phyloP scores from a whole-genome alignment of 2,329 filamentous ascomycete genomes.

The Pseudogymnoascus sp. region DNA sequence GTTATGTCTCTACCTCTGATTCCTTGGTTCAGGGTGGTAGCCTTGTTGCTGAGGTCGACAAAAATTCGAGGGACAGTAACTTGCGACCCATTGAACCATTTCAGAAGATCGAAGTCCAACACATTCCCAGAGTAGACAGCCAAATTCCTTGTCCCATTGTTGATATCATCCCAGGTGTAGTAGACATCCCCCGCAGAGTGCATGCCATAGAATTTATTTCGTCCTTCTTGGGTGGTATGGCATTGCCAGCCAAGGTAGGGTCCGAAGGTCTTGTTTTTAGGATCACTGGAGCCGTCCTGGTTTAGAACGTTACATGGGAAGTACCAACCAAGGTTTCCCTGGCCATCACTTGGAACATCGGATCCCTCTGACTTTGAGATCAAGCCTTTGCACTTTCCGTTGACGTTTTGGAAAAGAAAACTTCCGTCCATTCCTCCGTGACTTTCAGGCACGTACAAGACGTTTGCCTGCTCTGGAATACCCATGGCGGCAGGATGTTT shows the following conservation, averaged over 20 bases:
- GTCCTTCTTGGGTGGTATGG: slow-evolving; percentile 64
- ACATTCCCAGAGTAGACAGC: slow-evolving; percentile 93
- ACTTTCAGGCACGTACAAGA: slow-evolving; percentile 76
- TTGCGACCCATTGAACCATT: slow-evolving; percentile 81
- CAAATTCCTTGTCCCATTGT: slow-evolving; percentile 79
- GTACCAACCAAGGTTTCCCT: slow-evolving; percentile 84
- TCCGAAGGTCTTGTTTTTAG: slow-evolving; percentile 58
- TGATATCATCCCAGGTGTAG: slow-evolving; percentile 91
- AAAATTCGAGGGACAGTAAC: slow-evolving; percentile 70
- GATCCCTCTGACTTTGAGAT: slow-evolving; percentile 66
- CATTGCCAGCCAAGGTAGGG: slow-evolving; percentile 83
- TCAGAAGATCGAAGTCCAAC: slow-evolving; percentile 76
- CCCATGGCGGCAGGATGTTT: slow-evolving; percentile 72
- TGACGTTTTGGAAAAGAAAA: slow-evolving; percentile 97
- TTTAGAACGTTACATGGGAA: slow-evolving; percentile 89
- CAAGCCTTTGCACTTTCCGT: slow-evolving; percentile 86
- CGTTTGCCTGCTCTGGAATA: slow-evolving; percentile 64
- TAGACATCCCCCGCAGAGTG: slow-evolving; percentile 74
- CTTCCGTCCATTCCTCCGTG: slow-evolving; percentile 87
- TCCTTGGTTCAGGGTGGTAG: slow-evolving; percentile 46
- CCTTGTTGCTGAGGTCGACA: slow-evolving; percentile 65
- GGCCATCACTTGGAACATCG: slow-evolving; percentile 66
- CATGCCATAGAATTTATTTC: slow-evolving; percentile 69
- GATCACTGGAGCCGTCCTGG: slow-evolving; percentile 76
- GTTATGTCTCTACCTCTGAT: slow-evolving; percentile 84